Evolutionary conservation across 495 filamentous ascomycete genomes (phyloP).

Genomic region (Glutinoglossum americanum): DNA sequence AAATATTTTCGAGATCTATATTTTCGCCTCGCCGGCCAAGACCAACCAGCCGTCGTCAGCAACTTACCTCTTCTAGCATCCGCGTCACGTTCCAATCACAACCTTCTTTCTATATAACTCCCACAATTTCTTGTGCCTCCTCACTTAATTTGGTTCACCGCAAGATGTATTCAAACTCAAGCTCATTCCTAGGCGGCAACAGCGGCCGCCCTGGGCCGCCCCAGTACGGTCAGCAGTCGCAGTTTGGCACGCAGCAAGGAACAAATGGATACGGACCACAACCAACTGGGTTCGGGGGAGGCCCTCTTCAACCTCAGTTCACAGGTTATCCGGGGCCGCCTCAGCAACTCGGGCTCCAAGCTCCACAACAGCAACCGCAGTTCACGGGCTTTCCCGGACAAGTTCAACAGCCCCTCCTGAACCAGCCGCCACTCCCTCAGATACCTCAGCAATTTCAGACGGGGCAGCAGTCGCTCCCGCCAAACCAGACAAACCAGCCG

Average conservation of each 20-base stretch:
- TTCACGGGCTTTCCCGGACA: constrained; percentile 29
- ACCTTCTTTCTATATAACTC: neutral
- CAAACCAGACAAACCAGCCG: constrained; percentile 16
- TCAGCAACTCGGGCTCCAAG: constrained; percentile 8
- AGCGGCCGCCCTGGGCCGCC: constrained; percentile 49
- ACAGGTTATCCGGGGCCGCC: constrained; percentile 25
- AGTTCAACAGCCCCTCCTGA: constrained; percentile 14
- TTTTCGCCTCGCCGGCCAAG: no score
- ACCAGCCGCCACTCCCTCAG: constrained; percentile 25
- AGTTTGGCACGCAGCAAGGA: constrained; percentile 17
- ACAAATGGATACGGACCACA: constrained; percentile 26
- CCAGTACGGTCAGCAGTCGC: constrained; percentile 32
- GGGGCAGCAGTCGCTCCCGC: constrained; percentile 18
- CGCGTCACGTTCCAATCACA: neutral
- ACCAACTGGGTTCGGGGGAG: constrained; percentile 23
- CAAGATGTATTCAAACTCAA: constrained; percentile 74
- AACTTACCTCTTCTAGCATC: neutral
- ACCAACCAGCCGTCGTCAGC: neutral
- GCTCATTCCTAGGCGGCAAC: constrained; percentile 62
- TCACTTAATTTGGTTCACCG: neutral
- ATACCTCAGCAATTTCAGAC: constrained; percentile 15
- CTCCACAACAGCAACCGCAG: constrained; percentile 39
- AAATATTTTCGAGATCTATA: no score
- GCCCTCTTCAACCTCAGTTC: constrained; percentile 24
- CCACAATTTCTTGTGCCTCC: neutral